phyloP scores from a whole-genome alignment of 352 stramenopile genomes.

The Elongisporangium undulatum region DNA sequence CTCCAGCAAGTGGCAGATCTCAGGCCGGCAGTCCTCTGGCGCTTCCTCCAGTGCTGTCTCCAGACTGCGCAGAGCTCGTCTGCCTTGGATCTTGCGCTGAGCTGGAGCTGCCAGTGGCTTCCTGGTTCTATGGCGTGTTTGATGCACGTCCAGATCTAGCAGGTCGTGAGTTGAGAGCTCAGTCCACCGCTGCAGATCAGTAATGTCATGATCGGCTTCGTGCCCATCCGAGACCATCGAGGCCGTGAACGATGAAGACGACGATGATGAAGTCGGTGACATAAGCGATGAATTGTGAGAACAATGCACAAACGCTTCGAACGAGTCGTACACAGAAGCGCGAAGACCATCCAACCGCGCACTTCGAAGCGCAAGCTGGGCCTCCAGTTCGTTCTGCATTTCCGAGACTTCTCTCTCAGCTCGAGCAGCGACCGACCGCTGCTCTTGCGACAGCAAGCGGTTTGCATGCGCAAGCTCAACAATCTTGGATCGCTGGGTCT shows the following conservation, averaged over 20 bases:
- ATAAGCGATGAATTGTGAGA: background rate
- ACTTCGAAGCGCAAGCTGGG: slow-evolving; percentile 11
- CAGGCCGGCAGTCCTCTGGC: slow-evolving; percentile 46
- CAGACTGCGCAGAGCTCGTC: slow-evolving; percentile 25
- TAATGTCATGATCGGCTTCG: slow-evolving; percentile 9
- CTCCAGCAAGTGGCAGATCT: slow-evolving; percentile 45
- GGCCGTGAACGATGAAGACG: slow-evolving; percentile 2
- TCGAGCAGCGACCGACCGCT: slow-evolving; percentile 17
- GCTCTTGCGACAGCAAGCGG: slow-evolving; percentile 26
- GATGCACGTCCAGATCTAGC: slow-evolving; percentile 20
- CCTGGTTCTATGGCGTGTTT: background rate
- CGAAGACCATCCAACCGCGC: slow-evolving; percentile 47
- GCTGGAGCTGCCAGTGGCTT: background rate
- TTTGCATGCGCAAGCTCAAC: slow-evolving; percentile 33
- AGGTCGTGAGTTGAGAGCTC: slow-evolving; percentile 45
- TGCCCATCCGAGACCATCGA: slow-evolving; percentile 1
- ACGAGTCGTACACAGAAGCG: slow-evolving; percentile 51
- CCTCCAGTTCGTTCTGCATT: slow-evolving; percentile 11
- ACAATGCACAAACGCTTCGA: slow-evolving; percentile 51
- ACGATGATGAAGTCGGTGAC: slow-evolving; percentile 1
- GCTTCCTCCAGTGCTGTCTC: slow-evolving; percentile 42
- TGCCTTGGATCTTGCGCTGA: slow-evolving; percentile 9
- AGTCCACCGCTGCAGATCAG: slow-evolving; percentile 33
- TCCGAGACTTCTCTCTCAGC: slow-evolving; percentile 7
- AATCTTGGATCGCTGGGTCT: slow-evolving; percentile 24